These are phyloP conservation scores for Amoebophrya sp. DNA, from an alignment of 169 alveolate genomes.

Conservation along the genomic window DNA sequence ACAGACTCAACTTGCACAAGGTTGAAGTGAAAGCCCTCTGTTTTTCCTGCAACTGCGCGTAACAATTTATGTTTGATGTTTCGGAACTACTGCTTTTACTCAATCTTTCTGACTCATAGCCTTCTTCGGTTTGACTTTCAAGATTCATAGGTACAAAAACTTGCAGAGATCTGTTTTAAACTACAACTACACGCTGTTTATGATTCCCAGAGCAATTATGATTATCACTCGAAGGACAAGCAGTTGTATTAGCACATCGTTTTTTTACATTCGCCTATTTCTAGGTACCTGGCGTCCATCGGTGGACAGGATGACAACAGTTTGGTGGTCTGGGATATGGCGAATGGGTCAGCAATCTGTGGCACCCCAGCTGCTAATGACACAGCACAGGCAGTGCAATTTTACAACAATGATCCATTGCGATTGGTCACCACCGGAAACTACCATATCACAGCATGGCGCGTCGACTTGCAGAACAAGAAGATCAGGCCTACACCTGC, in stretches of 20 bases:
- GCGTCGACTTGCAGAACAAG: constrained; percentile 56
- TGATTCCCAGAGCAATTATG: too few relatives aligned
- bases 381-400: constrained; percentile 58
- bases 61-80: neutral
- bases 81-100: too few relatives aligned
- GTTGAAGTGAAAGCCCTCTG: constrained; percentile 52
- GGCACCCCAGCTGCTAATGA: constrained; percentile 79
- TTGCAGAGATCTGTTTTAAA: too few relatives aligned
- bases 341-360: constrained; percentile 70
- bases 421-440: constrained; percentile 56
- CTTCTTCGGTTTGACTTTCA: too few relatives aligned
- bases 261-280: too few relatives aligned
- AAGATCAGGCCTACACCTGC: constrained; percentile 54
- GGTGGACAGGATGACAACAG: constrained; percentile 87
- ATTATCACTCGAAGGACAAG: too few relatives aligned
- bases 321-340: constrained; percentile 79
- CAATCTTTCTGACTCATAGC: too few relatives aligned
- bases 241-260: too few relatives aligned
- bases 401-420: constrained; percentile 42
- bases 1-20: constrained; percentile 21
- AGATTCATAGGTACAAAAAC: too few relatives aligned
- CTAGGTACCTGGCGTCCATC: constrained; percentile 67
- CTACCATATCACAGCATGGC: constrained; percentile 66
- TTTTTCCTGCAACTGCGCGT: constrained; percentile 52
- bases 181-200: too few relatives aligned